Evolutionary conservation across 140 eudicot species (phyloP).

Genomic region (Flaveria floridana): DNA sequence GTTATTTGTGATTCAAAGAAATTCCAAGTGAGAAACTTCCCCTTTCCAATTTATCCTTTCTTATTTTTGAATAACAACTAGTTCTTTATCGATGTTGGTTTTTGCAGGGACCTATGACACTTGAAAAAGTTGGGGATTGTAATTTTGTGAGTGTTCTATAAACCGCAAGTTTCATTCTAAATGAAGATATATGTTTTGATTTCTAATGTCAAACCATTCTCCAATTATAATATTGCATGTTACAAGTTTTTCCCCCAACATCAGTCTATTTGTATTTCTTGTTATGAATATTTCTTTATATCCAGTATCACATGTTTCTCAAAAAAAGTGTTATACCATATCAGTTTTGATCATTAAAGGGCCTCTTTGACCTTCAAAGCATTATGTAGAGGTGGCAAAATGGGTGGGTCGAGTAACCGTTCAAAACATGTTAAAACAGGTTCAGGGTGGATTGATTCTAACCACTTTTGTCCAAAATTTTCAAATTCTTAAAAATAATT

Average conservation of each 20-base stretch:
- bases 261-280: background rate
- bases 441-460: background rate
- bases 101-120: constrained; percentile 65
- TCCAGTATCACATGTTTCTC: background rate
- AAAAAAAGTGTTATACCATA: background rate
- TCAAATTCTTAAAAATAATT: background rate
- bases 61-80: constrained; percentile 5
- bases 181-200: background rate
- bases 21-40: constrained; percentile 53
- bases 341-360: background rate
- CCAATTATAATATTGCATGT: background rate
- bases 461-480: background rate
- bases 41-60: background rate
- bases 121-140: constrained; percentile 50
- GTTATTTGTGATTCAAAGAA: constrained; percentile 67
- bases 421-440: background rate
- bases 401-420: background rate
- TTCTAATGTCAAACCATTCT: constrained; percentile 8
- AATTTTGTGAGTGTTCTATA: constrained; percentile 59
- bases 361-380: background rate
- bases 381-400: background rate
- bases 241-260: background rate
- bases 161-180: constrained; percentile 13
- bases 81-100: background rate
- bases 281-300: background rate